Base-by-base conservation (phyloP, 495 filamentous ascomycete genomes). In the Jackrogersella multiformis region DNA sequence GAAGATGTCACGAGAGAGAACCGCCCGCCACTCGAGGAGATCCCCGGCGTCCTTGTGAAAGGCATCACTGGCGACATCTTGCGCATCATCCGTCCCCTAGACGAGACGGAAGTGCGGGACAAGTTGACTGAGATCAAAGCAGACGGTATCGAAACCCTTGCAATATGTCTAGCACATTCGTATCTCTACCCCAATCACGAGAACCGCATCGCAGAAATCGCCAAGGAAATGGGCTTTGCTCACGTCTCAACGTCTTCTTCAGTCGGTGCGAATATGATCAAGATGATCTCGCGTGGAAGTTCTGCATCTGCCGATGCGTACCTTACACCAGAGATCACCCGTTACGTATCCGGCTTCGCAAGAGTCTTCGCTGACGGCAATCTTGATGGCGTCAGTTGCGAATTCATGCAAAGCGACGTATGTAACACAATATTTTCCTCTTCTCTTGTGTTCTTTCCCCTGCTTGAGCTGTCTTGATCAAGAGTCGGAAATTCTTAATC, bases 341-440 rank as follows among this genome's bases (percentile, higher is more conserved):
- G 94, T 76, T 99, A 99, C 74, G 95, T 98, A 68, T 84, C 87
- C 23, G 94, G 94, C 6, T 97, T 99, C 69, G 87, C 90, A 46
- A 83, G 81, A 45, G 90, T 89, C 0, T 93, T 94, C 69, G 82
- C 82, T 34, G 90, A 88, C 12, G 89, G 88, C 1, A 61, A 59
- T 10, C 76, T 92, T 2, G 89, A 13, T 81, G 86, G 59, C 89
- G 88, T 48, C 84, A 94, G n/a, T 84, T 86, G 90, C 76, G 91
- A 93, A 76, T 94, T 94, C 73, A 94, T 94, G 91, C 91, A 93
- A n/a, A n/a, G n/a, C n/a, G n/a, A n/a, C n/a, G n/a, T n/a, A n/a
- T n/a, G n/a, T n/a, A n/a, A n/a, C n/a, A n/a, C n/a, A n/a, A n/a
- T n/a, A n/a, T n/a, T n/a, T n/a, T n/a, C n/a, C n/a, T n/a, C n/a